Base-by-base conservation (phyloP, 768 basidiomycete genomes). In the Mrakia frigida region DNA sequence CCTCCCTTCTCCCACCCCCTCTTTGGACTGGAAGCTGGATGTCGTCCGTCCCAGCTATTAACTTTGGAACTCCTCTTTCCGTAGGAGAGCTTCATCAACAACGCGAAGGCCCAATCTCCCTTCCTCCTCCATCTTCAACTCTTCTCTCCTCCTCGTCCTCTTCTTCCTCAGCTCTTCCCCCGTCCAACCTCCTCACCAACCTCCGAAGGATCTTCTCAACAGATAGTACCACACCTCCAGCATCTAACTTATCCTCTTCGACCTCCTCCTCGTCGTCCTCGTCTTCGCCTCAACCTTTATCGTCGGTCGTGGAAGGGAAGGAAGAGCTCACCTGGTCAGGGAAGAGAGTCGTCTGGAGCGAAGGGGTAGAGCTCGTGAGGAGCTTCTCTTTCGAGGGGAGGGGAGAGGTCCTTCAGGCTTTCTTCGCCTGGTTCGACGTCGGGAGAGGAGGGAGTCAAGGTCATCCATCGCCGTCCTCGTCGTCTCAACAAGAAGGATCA, bases 271-370 rank as follows among this genome's bases (percentile, higher is more conserved):
- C 56, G 6, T 6, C 25, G 2, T 56, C 28, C 25, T 28, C 28
- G 6, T 2, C 56, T 0, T 6, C 25, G 2, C 10, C 23, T 56
- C 56, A 25, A n/a, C 25, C 39, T 18, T 5, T 33, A 18, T 39
- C 35, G 52, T 56, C 52, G 14, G 35, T 53, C 70, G 25, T 52
- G 25, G 52, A 72, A 21, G 35, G 70, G n/a, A 31, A 80, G 46
- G 83, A 84, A 70, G 81, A 82, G 77, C 79, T 84, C 4, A 81
- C 79, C 10, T 84, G 83, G 83, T 81, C 71, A 10, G 80, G 68
- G 1, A 75, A 74, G 31, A 80, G 74, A 9, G 78, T 83, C 37
- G 78, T 83, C 16, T 84, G 83, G 82, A 81, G 79, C 46, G 59
- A 78, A 63, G 81, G 82, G 23, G 63, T 78, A 14, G 65, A 81